Evolutionary conservation across 495 filamentous ascomycete species (phyloP).

Genomic region (Hypoxylon rickii): DNA sequence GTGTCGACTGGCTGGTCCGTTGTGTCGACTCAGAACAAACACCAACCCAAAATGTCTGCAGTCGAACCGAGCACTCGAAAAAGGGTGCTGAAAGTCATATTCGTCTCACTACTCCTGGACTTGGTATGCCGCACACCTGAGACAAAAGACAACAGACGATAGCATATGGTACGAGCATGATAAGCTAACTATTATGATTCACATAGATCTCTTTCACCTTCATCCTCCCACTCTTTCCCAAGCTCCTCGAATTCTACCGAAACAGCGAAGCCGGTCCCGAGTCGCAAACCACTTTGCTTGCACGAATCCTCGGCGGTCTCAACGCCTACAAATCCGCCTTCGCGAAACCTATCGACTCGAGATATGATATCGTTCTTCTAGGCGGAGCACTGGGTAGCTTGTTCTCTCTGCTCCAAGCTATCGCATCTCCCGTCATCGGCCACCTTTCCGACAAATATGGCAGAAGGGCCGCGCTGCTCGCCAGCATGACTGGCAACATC

Average conservation of each 20-base stretch:
- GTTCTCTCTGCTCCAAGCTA: conserved; percentile 90
- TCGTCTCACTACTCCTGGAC: conserved; percentile 59
- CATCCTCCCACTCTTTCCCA: conserved; percentile 94
- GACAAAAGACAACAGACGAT: not conserved
- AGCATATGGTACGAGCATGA: too few species aligned
- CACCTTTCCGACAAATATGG: conserved; percentile 87
- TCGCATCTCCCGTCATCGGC: conserved; percentile 91
- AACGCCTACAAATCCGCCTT: conserved; percentile 97
- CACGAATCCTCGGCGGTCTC: conserved; percentile 76
- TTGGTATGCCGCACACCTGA: conserved; percentile 42
- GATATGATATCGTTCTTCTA: conserved; percentile 95
- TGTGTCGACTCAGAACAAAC: conserved; percentile 10
- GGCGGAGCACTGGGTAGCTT: conserved; percentile 92
- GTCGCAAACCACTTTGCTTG: conserved; percentile 67
- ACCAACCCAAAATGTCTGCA: conserved; percentile 42
- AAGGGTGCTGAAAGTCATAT: conserved; percentile 78
- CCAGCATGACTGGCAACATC: conserved; percentile 94
- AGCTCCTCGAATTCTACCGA: conserved; percentile 93
- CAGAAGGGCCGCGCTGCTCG: conserved; percentile 83
- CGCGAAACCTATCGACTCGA: conserved; percentile 87
- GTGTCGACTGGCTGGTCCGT: conserved; percentile 27
- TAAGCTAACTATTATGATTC: conserved; percentile 26
- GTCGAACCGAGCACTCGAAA: conserved; percentile 65
- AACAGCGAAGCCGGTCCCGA: conserved; percentile 62
- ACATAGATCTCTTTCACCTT: conserved; percentile 71